Evolutionary conservation across 352 stramenopile genomes (phyloP), one percentile per base, ranked within the genome.

Genomic region (Phytopythium oedochilum): DNA sequence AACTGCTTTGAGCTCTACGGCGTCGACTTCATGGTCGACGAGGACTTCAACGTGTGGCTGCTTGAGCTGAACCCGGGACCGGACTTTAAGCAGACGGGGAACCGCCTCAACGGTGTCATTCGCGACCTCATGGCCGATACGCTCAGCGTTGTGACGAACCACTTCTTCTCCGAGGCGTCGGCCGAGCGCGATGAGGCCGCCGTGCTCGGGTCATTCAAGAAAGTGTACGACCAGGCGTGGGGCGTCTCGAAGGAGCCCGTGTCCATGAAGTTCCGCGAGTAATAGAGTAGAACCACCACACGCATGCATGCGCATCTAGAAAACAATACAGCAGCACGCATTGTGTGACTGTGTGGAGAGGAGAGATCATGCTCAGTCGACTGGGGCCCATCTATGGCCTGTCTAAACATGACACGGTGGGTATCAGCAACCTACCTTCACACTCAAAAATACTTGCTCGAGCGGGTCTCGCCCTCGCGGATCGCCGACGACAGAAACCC

Each of bases 401-500:
- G 10, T 47, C 40, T 31, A 47, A 29, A 3, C 40, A 32, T 15
- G 8, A 29, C 14, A n/a, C 3, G 5, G 5, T 11, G 5, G 7
- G 7, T 36, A 9, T 1, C 29, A 59, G 11, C 48, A n/a, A 0
- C 3, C 5, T 20, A 22, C 22, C n/a, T n/a, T 12, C 26, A 15
- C 26, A 22, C 23, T 85, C 61, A 92, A 70, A 92, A 88, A 61
- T 91, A 88, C 46, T 67, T 86, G 53, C 39, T 71, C 26, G 70
- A 61, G 7, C 60, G 64, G 25, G n/a, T 69, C 47, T 85, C 72
- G 44, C 68, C 63, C 52, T 81, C 64, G 25, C 68, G 73, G 22
- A 88, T 92, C 26, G 82, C 84, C 32, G 82, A 91, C 29, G 84
- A 92, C 31, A 92, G 52, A 40, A 88, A 90, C 32, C 78, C 87